phyloP scores from a whole-genome alignment of 371 early-diverging fungal species.

The Mortierella sp. region DNA sequence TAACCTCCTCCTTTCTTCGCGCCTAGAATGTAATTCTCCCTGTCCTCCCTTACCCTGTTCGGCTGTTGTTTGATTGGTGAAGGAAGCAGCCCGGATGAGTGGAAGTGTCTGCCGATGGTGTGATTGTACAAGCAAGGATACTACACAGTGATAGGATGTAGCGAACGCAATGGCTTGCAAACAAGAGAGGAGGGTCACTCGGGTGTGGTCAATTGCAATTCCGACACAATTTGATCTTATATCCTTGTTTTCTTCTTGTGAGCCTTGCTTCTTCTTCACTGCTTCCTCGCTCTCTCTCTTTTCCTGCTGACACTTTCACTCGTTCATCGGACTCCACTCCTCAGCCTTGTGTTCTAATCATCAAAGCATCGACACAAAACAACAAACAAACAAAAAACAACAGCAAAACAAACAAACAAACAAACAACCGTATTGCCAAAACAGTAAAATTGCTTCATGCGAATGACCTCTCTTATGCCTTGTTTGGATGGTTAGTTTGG shows the following conservation, averaged over 20 bases:
- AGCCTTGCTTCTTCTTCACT: neutral
- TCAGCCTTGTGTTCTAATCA: neutral
- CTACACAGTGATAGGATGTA: too few relatives aligned
- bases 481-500: neutral
- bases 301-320: too few relatives aligned
- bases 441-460: neutral
- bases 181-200: neutral
- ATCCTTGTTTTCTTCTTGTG: neutral
- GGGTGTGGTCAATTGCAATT: neutral
- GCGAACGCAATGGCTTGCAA: neutral
- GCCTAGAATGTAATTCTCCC: neutral
- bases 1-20: neutral
- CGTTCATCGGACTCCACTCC: neutral
- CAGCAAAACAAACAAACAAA: conserved; percentile 5
- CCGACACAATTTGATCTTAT: neutral
- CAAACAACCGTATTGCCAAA: neutral
- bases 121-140: neutral
- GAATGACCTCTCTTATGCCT: neutral
- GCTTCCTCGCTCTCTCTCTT: neutral
- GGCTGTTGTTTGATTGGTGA: neutral
- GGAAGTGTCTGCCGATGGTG: neutral
- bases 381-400: neutral
- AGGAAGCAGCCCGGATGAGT: neutral
- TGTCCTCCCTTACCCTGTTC: too few relatives aligned
- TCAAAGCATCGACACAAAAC: neutral